A percentile compares a stretch with the other conserved stretches of the same genome.
These are phyloP conservation scores for Oryza brachyantha DNA, from an alignment of 176 grass and related monocot species.

Conservation along the genomic window DNA sequence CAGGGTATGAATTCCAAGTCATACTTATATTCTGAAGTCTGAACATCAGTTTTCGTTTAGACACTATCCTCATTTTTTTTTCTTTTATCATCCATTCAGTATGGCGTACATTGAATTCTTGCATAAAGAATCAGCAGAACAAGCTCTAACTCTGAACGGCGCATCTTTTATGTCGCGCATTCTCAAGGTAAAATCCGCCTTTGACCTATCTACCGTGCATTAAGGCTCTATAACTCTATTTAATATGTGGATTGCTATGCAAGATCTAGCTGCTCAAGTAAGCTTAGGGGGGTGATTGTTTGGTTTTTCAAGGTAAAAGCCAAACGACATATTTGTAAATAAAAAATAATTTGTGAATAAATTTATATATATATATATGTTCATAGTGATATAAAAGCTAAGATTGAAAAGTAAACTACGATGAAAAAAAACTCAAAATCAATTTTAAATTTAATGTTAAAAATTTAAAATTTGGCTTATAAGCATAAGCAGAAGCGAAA, in stretches of 20 bases:
- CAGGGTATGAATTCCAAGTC: conserved; percentile 58
- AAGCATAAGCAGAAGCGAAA: no score
- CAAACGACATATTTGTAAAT: no score
- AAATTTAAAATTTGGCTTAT: no score
- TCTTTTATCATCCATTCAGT: conserved; percentile 38
- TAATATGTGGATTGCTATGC: conserved; percentile 6
- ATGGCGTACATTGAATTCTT: conserved; percentile 86
- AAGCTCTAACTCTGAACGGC: conserved; percentile 71
- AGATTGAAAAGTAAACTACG: no score
- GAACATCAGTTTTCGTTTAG: background rate
- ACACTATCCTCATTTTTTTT: background rate
- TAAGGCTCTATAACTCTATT: background rate
- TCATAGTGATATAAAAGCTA: no score
- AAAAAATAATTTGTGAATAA: no score
- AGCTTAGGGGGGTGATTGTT: no score
- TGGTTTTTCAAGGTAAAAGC: no score
- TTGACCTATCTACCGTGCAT: background rate
- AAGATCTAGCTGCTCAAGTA: background rate
- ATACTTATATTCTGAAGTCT: conserved; percentile 9
- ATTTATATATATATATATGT: no score
- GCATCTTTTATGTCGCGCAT: conserved; percentile 99
- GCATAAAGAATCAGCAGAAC: conserved; percentile 82
- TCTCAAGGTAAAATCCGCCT: conserved; percentile 64
- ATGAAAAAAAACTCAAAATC: no score
- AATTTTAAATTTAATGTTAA: no score